Evolutionary conservation across 345 rosid genomes (phyloP).

Genomic region (Boechera retrofracta): DNA sequence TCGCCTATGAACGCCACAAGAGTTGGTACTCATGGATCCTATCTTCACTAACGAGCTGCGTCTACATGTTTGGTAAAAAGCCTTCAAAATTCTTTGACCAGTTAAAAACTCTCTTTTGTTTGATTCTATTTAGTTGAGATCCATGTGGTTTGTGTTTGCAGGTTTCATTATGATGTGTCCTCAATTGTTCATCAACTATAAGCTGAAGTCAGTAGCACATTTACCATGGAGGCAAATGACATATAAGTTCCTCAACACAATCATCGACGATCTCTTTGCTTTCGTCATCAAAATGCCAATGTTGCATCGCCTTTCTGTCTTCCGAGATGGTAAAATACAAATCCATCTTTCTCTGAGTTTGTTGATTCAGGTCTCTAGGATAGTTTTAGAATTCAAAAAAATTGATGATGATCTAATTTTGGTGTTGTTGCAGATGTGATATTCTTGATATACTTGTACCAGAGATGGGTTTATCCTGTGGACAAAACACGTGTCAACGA

Average conservation of each 20-base stretch:
- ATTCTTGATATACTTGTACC: conserved; percentile 86
- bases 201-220: conserved; percentile 96
- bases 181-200: conserved; percentile 93
- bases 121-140: background rate
- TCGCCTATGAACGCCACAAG: conserved; percentile 88
- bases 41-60: conserved; percentile 96
- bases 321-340: conserved; percentile 79
- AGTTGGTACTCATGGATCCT: conserved; percentile 99
- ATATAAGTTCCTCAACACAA: conserved; percentile 94
- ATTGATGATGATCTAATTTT: conserved; percentile 15
- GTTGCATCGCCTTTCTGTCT: conserved; percentile 92
- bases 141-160: conserved; percentile 41
- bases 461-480: conserved; percentile 90
- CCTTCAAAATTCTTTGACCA: background rate
- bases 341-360: conserved; percentile 15
- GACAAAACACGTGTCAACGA: conserved; percentile 93
- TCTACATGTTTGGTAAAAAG: conserved; percentile 95
- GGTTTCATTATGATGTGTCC: conserved; percentile 99
- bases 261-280: conserved; percentile 97
- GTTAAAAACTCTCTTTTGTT: conserved; percentile 11
- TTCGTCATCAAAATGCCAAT: conserved; percentile 98
- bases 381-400: conserved; percentile 1
- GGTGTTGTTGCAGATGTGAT: conserved; percentile 72
- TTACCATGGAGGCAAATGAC: conserved; percentile 99
- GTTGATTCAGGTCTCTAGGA: background rate